Conservation (phyloP, 345 rosid genomes). For the Rhodamnia argentea region DNA sequence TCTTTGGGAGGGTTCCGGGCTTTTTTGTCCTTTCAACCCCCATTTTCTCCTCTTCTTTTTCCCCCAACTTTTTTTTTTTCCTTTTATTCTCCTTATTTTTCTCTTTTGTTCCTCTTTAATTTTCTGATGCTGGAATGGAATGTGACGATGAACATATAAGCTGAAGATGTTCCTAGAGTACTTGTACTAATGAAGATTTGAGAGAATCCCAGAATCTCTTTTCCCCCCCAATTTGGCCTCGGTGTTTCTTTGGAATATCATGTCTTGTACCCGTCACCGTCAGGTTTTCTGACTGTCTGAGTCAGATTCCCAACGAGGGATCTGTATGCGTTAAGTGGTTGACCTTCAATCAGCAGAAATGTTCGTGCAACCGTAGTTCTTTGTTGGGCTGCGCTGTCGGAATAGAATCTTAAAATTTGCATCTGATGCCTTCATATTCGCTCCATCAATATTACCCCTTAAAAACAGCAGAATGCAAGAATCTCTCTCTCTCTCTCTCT, state of each 20-base stretch:
- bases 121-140: neutral
- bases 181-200: neutral
- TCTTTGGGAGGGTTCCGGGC: neutral
- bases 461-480: neutral
- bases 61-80: neutral
- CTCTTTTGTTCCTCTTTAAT: neutral
- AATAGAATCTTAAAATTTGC: neutral
- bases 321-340: neutral
- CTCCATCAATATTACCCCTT: neutral
- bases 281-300: neutral
- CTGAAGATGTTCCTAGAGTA: neutral
- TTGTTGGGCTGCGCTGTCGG: neutral
- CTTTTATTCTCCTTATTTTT: neutral
- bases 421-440: neutral
- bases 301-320: constrained; percentile 2
- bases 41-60: neutral
- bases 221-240: neutral
- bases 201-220: constrained; percentile 1
- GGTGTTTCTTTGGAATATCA: neutral
- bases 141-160: neutral
- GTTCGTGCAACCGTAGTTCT: neutral
- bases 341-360: neutral
- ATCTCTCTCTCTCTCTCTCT: neutral
- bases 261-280: neutral
- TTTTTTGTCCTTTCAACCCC: constrained; percentile 6